Conservation (phyloP, 179 eudicot species). For the Spinacia oleracea region DNA sequence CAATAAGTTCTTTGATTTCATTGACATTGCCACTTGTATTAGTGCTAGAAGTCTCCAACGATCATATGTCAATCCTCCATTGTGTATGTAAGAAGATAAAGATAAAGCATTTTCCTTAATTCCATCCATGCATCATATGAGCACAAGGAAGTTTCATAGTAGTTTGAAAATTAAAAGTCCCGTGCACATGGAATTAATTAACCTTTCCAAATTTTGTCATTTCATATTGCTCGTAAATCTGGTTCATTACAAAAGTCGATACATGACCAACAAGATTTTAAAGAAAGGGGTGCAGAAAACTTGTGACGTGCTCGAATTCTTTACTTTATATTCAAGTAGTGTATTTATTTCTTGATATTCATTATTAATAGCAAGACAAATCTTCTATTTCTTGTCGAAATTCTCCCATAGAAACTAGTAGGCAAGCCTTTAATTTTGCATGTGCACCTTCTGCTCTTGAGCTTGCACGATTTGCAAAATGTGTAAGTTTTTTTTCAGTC, state of each 20-base stretch:
- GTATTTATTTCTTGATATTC: slow-evolving; percentile 19
- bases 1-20: too few species aligned
- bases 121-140: too few species aligned
- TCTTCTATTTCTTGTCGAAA: slow-evolving; percentile 10
- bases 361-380: slow-evolving; percentile 4
- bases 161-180: not conserved
- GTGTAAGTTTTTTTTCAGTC: too few species aligned
- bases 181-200: not conserved
- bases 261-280: not conserved
- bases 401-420: slow-evolving; percentile 14
- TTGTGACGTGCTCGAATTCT: too few species aligned
- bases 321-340: not conserved
- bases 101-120: too few species aligned
- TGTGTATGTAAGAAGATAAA: too few species aligned
- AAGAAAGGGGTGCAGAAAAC: not conserved
- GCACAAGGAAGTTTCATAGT: not conserved
- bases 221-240: slow-evolving; percentile 8
- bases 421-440: slow-evolving; percentile 1
- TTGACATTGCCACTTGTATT: too few species aligned
- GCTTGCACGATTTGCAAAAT: too few species aligned
- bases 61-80: too few species aligned
- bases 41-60: too few species aligned
- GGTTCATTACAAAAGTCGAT: slow-evolving; percentile 2
- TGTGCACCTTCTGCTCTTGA: slow-evolving; percentile 23
- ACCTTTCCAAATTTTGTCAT: not conserved